Base-by-base conservation (phyloP, 2,329 filamentous ascomycete species). In the Clarireedia sp. region DNA sequence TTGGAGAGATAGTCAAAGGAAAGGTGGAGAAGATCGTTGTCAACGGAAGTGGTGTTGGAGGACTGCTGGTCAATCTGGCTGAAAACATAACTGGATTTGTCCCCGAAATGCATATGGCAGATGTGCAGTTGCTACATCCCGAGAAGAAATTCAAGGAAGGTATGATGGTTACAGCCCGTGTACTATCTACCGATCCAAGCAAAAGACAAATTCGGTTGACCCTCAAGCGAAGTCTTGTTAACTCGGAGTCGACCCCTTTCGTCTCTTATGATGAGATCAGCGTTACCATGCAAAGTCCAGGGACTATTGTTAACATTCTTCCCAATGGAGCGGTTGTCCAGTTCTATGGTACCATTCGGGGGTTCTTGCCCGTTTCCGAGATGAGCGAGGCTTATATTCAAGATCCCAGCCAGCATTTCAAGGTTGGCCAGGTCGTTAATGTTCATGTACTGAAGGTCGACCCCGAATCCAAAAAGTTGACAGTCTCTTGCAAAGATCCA, bases 361-460 rank as follows among this genome's bases (percentile, higher is more conserved):
- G 87, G 8, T 99, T 95, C 74, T 78, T 99, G 54, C 94, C 94
- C 2, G 85, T 95, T 0, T 89, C 89, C 1, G 92, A 99, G 72
- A 99, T 99, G 94, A 97, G 94, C 69, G 94, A 99, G 69, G 90
- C 91, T 10, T 96, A 87, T 67, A 96, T 99, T 66, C 82, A 87
- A 62, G 88, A 96, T 66, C 90, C 94, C 4, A 82, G 81, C 46
- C 85, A 95, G 66, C 91, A 97, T 71, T 99, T 99, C 75, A 84
- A 86, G 37, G 73, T 84, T 44, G 95, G 94, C 0, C 94, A 99
- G 69, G 92, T 95, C 1, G 86, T 99, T 62, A 95, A 83, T 65
- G 88, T 96, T 19, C 89, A 92, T 66, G 83, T 95, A n/a, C 72
- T 96, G 36, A 87, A 86, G 49, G 83, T 96, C 49, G 84, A 95